Evolutionary conservation across 2,329 filamentous ascomycete genomes (phyloP).

Genomic region (Aspergillus brasiliensis): DNA sequence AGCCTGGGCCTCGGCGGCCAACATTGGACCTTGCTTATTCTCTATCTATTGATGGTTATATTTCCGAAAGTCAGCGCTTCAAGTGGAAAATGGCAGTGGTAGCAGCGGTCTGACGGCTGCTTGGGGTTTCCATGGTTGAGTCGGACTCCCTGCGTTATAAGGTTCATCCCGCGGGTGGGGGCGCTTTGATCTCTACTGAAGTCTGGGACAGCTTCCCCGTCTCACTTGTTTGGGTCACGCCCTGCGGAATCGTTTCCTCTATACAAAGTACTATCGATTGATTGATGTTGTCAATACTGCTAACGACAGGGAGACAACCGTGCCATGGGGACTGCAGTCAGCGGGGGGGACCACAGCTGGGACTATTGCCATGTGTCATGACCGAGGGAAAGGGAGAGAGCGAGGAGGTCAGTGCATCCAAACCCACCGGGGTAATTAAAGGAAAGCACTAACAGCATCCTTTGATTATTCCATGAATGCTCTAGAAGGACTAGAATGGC

Average conservation of each 20-base stretch:
- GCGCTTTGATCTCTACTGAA: not conserved
- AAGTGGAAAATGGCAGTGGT: not conserved
- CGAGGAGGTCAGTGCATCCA: not conserved
- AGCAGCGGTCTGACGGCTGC: not conserved
- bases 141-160: slow-evolving; percentile 3
- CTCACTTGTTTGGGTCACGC: not conserved
- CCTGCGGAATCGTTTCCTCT: not conserved
- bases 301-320: not conserved
- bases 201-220: not conserved
- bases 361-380: not conserved
- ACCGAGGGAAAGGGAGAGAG: not conserved
- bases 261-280: not conserved
- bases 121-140: not conserved
- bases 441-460: not conserved
- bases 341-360: not conserved
- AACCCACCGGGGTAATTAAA: not conserved
- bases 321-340: not conserved
- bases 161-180: slow-evolving; percentile 10
- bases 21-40: not conserved
- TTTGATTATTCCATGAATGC: slow-evolving; percentile 1
- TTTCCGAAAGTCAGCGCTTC: not conserved
- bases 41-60: not conserved
- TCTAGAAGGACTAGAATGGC: slow-evolving; percentile 3
- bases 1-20: too few species aligned
- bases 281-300: not conserved